Evolutionary conservation across 176 grass and related monocot genomes (phyloP).

Genomic region (Cenchrus purpureus): DNA sequence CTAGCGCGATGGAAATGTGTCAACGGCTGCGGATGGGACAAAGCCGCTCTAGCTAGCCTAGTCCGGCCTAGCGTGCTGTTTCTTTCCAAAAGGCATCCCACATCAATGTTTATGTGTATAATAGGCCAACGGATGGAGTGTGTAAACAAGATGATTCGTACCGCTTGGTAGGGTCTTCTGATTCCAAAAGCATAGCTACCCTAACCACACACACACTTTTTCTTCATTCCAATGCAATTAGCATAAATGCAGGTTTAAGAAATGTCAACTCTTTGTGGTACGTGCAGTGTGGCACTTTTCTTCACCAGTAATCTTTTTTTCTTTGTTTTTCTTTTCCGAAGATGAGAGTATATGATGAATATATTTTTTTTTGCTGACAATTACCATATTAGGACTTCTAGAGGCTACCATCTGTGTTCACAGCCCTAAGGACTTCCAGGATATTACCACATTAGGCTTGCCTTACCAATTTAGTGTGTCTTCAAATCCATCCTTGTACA

Average conservation of each 20-base stretch:
- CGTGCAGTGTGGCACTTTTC: too few relatives aligned
- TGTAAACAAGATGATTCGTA: slow-evolving; percentile 27
- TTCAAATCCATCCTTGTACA: too few relatives aligned
- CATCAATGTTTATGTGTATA: slow-evolving; percentile 37
- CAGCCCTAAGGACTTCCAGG: too few relatives aligned
- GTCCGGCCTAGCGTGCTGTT: background rate
- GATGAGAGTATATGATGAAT: too few relatives aligned
- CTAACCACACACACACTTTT: background rate
- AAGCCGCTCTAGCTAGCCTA: slow-evolving; percentile 26
- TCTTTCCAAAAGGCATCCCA: slow-evolving; percentile 13
- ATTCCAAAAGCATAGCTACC: background rate
- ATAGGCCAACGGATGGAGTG: background rate
- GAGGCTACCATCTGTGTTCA: too few relatives aligned
- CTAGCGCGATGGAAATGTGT: slow-evolving; percentile 50
- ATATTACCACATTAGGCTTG: too few relatives aligned
- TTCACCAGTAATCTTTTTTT: too few relatives aligned
- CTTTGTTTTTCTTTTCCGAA: too few relatives aligned
- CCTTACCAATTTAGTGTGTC: too few relatives aligned
- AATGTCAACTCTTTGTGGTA: slow-evolving; percentile 31
- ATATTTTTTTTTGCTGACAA: too few relatives aligned
- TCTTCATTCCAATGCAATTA: slow-evolving; percentile 17
- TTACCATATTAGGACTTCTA: too few relatives aligned
- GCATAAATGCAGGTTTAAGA: slow-evolving; percentile 27
- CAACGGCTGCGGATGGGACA: slow-evolving; percentile 48
- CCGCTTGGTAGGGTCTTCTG: slow-evolving; percentile 1